phyloP scores from a whole-genome alignment of 2,329 filamentous ascomycete genomes.

The Leptodontidium sp. region DNA sequence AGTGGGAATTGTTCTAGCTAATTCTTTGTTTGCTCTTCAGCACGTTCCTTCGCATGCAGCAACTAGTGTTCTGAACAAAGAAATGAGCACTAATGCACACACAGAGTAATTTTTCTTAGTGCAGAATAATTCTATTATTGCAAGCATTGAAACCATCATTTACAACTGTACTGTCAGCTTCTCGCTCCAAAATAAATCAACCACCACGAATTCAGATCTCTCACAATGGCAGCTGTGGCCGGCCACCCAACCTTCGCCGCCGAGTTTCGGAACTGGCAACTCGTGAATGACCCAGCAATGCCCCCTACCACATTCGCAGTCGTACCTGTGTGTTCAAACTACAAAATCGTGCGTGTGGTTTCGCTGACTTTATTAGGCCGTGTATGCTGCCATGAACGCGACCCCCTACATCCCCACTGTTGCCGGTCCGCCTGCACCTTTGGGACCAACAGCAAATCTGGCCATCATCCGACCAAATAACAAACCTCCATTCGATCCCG shows the following conservation, averaged over 20 bases:
- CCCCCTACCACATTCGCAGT: not conserved
- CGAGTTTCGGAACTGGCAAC: not conserved
- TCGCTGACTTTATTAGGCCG: not conserved
- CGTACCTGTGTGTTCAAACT: not conserved
- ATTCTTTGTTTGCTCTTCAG: no score
- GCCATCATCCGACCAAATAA: not conserved
- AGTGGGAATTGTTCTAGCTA: no score
- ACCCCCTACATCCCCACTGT: not conserved
- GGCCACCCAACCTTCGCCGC: not conserved
- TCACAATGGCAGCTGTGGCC: not conserved
- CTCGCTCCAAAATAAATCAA: no score
- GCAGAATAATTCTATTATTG: no score
- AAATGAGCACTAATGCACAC: no score
- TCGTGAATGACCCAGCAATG: not conserved
- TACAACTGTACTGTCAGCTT: no score
- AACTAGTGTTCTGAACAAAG: no score
- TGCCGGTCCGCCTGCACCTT: not conserved
- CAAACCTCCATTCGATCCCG: not conserved
- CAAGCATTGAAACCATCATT: no score
- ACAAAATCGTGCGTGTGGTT: not conserved
- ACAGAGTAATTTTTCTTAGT: no score
- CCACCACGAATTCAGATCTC: not conserved
- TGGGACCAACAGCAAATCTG: not conserved
- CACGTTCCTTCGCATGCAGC: no score
- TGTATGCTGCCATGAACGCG: not conserved